phyloP scores from a whole-genome alignment of 148 eudicot species.

The Cornus kousa region DNA sequence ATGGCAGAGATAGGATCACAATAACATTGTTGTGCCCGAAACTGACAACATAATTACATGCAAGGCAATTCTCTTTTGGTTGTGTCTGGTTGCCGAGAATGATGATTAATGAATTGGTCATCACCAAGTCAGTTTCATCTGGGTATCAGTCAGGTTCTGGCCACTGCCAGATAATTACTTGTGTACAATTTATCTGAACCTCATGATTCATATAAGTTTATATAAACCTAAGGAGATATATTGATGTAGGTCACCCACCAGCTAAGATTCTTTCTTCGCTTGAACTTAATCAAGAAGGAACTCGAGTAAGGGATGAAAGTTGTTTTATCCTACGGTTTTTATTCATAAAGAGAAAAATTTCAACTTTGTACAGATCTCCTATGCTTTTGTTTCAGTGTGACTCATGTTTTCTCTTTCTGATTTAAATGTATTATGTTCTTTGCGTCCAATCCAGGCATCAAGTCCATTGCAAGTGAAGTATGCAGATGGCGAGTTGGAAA shows the following conservation, averaged over 20 bases:
- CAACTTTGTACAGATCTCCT: neutral
- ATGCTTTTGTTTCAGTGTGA: slow-evolving; percentile 7
- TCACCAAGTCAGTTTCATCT: neutral
- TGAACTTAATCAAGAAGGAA: too few species aligned
- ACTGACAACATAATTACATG: too few species aligned
- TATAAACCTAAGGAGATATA: too few species aligned
- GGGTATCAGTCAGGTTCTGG: too few species aligned
- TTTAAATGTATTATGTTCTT: slow-evolving; percentile 19
- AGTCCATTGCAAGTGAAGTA: slow-evolving; percentile 99
- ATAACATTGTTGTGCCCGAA: too few species aligned
- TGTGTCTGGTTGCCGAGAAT: neutral
- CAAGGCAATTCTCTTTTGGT: neutral
- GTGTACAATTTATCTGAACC: neutral
- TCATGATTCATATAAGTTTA: neutral
- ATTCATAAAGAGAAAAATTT: neutral
- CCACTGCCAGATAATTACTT: too few species aligned
- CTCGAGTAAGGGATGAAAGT: too few species aligned
- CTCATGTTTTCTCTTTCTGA: slow-evolving; percentile 17
- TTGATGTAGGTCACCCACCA: too few species aligned
- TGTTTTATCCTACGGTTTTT: too few species aligned
- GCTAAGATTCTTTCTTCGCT: too few species aligned
- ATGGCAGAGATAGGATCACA: too few species aligned
- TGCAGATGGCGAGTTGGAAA: slow-evolving; percentile 99
- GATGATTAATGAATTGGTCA: neutral
- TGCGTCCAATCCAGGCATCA: slow-evolving; percentile 68